Percentiles rank a stretch among this genome's conserved stretches.
These are phyloP conservation scores for Arachnopeziza araneosa DNA, from an alignment of 2,329 filamentous ascomycete genomes.

Conservation along the genomic window DNA sequence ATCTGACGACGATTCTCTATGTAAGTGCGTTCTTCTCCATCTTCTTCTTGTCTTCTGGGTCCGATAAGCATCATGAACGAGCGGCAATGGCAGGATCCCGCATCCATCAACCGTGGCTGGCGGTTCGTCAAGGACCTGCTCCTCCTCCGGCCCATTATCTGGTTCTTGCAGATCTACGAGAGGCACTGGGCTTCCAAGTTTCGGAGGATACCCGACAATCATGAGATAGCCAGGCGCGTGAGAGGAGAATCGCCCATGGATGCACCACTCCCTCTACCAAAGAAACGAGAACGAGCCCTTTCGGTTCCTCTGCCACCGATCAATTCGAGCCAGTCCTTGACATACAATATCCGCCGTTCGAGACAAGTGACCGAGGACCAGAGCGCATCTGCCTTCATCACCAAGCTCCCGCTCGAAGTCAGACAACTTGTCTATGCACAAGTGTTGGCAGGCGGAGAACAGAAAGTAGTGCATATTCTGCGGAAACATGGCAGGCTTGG, in stretches of 20 bases:
- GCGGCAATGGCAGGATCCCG: neutral
- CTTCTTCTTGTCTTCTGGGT: neutral
- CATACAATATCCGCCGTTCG: slow-evolving; percentile 11
- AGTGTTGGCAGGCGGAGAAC: slow-evolving; percentile 12
- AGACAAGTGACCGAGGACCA: slow-evolving; percentile 13
- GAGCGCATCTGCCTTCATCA: slow-evolving; percentile 4
- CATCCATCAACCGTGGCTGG: neutral
- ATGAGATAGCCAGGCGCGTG: slow-evolving; percentile 8
- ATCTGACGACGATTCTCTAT: neutral
- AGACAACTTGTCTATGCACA: slow-evolving; percentile 17
- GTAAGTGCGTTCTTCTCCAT: neutral
- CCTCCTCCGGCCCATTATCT: slow-evolving; percentile 7
- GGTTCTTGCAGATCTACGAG: slow-evolving; percentile 12
- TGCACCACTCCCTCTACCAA: slow-evolving; percentile 10
- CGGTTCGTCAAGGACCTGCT: neutral
- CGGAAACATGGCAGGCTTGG: slow-evolving; percentile 13
- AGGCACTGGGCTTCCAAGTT: slow-evolving; percentile 6
- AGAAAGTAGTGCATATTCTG: slow-evolving; percentile 13
- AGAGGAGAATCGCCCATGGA: slow-evolving; percentile 7
- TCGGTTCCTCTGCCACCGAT: slow-evolving; percentile 14
- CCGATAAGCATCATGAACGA: neutral
- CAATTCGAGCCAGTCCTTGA: slow-evolving; percentile 5
- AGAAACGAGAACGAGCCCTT: slow-evolving; percentile 14
- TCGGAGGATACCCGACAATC: slow-evolving; percentile 8
- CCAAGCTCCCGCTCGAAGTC: slow-evolving; percentile 16